Conservation (phyloP, 1,284 basidiomycete genomes). For the Fomitopsis betulina region DNA sequence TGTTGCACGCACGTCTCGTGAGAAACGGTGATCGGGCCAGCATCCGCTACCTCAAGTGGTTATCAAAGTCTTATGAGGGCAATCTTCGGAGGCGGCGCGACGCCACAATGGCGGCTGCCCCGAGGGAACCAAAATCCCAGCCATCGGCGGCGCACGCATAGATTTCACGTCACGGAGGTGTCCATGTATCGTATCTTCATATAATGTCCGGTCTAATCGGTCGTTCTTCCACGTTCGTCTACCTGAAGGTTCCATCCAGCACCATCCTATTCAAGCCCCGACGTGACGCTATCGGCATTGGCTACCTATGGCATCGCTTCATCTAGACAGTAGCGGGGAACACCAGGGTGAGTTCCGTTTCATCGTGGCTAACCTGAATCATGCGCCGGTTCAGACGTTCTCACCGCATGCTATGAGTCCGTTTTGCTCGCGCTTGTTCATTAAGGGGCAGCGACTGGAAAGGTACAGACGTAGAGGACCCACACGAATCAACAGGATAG, state of each 20-base stretch:
- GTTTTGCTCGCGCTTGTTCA: background rate
- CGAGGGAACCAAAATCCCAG: background rate
- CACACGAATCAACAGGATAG: background rate
- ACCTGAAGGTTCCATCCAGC: background rate
- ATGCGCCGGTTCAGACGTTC: background rate
- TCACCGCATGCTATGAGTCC: background rate
- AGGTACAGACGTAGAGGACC: background rate
- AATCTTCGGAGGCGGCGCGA: conserved; percentile 56
- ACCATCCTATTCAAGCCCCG: background rate
- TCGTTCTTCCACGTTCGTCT: background rate
- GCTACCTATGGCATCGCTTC: too few relatives aligned
- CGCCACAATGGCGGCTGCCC: conserved; percentile 22
- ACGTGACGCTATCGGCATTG: background rate
- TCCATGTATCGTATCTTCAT: background rate
- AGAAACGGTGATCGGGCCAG: conserved; percentile 34
- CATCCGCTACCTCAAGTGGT: conserved; percentile 60
- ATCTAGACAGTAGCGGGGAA: too few relatives aligned
- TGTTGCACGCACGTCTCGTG: conserved; percentile 61
- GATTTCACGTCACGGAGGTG: background rate
- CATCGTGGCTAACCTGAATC: background rate
- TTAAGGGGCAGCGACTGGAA: background rate
- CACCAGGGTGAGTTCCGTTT: too few relatives aligned
- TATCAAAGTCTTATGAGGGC: conserved; percentile 63
- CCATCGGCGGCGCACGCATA: background rate
- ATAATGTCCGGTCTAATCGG: background rate